These are phyloP conservation scores for Galerina sulciceps DNA, from an alignment of 768 basidiomycete species.

Conservation along the genomic window DNA sequence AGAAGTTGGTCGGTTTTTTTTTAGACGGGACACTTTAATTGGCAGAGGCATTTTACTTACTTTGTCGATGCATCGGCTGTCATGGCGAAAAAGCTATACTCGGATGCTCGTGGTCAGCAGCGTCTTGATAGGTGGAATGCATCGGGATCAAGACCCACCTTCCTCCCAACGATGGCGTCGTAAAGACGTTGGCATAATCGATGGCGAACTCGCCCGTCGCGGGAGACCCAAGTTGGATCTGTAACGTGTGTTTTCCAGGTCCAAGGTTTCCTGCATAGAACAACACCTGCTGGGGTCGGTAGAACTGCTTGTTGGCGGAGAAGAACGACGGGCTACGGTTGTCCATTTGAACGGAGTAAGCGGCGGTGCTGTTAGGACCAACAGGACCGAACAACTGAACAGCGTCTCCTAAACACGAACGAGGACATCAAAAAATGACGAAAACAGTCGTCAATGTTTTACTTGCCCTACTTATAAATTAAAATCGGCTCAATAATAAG, in stretches of 20 bases:
- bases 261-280: conserved; percentile 32
- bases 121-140: not conserved
- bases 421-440: not conserved
- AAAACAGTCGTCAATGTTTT: not conserved
- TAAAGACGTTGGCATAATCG: conserved; percentile 27
- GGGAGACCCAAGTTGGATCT: conserved; percentile 3
- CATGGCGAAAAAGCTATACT: conserved; percentile 1
- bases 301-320: conserved; percentile 22
- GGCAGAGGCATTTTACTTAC: no score
- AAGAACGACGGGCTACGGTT: conserved; percentile 16
- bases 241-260: conserved; percentile 28
- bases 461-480: conserved; percentile 1
- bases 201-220: conserved; percentile 22
- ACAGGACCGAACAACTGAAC: conserved; percentile 45
- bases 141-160: conserved; percentile 12
- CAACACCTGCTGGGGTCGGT: conserved; percentile 30
- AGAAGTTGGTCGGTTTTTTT: no score
- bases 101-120: no score
- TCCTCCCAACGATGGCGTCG: conserved; percentile 16
- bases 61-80: no score
- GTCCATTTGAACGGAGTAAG: conserved; percentile 36
- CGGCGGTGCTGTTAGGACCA: conserved; percentile 28
- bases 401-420: conserved; percentile 26
- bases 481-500: not conserved
- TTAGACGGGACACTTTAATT: no score